These are phyloP conservation scores for Fusarium udum DNA, from an alignment of 2,329 filamentous ascomycete genomes.

Conservation along the genomic window DNA sequence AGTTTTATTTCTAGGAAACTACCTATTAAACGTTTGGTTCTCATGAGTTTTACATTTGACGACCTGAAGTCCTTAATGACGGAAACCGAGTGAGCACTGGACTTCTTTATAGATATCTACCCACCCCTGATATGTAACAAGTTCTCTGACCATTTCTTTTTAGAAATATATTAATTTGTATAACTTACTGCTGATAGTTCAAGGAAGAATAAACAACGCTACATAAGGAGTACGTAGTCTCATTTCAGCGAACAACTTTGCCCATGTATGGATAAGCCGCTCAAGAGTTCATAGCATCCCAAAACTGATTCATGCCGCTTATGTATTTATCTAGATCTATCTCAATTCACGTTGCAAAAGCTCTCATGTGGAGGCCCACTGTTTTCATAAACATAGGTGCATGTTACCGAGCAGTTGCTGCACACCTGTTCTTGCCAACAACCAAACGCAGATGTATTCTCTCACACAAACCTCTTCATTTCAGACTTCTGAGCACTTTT, in stretches of 20 bases:
- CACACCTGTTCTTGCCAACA: neutral
- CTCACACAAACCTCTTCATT: neutral
- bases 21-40: neutral
- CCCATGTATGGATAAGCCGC: neutral
- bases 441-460: neutral
- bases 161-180: neutral
- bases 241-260: neutral
- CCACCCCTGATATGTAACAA: neutral
- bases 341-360: neutral
- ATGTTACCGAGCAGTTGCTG: neutral
- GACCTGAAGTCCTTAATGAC: neutral
- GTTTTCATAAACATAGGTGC: neutral
- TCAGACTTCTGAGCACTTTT: neutral
- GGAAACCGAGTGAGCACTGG: neutral
- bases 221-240: neutral
- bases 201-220: neutral
- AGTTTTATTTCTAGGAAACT: neutral
- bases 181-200: neutral
- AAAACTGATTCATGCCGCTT: neutral
- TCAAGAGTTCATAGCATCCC: neutral
- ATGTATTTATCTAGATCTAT: neutral
- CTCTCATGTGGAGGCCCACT: neutral
- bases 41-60: neutral
- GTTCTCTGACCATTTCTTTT: neutral
- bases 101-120: no score